phyloP scores from a whole-genome alignment of 495 filamentous ascomycete species.

The Aspergillus sparsus region DNA sequence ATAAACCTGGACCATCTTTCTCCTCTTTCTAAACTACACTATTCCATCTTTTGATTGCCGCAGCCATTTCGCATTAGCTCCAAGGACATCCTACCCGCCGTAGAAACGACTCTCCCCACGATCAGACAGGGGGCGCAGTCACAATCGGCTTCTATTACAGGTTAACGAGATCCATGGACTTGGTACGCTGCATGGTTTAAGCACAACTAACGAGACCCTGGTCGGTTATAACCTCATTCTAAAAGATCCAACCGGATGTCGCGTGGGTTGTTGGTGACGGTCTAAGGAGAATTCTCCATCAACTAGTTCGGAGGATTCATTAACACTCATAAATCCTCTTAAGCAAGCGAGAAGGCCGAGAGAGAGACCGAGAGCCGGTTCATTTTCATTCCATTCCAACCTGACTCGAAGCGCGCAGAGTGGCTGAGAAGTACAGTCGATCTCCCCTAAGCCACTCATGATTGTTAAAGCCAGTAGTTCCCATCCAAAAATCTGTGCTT shows the following conservation, averaged over 20 bases:
- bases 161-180: conserved; percentile 25
- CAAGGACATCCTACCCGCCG: conserved; percentile 24
- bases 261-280: conserved; percentile 25
- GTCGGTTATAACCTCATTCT: conserved; percentile 19
- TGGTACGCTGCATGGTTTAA: conserved; percentile 32
- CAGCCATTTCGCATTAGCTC: conserved; percentile 24
- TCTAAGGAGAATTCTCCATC: conserved; percentile 11
- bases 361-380: neutral
- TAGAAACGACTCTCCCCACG: conserved; percentile 18
- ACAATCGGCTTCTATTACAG: conserved; percentile 24
- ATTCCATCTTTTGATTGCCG: conserved; percentile 19
- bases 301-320: conserved; percentile 4
- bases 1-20: conserved; percentile 16
- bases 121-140: conserved; percentile 27
- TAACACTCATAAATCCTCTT: conserved; percentile 12
- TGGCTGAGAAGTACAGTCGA: conserved; percentile 4
- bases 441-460: neutral
- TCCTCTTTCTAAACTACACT: conserved; percentile 8
- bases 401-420: conserved; percentile 6
- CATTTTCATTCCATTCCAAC: neutral
- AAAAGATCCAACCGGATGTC: conserved; percentile 26
- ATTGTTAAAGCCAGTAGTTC: neutral
- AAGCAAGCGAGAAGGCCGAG: neutral
- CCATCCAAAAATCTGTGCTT: conserved; percentile 7
- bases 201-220: conserved; percentile 28